A percentile compares a stretch with the other conserved stretches of the same genome.
phyloP scores from a whole-genome alignment of 2,329 filamentous ascomycete genomes.

The Didymella pomorum region DNA sequence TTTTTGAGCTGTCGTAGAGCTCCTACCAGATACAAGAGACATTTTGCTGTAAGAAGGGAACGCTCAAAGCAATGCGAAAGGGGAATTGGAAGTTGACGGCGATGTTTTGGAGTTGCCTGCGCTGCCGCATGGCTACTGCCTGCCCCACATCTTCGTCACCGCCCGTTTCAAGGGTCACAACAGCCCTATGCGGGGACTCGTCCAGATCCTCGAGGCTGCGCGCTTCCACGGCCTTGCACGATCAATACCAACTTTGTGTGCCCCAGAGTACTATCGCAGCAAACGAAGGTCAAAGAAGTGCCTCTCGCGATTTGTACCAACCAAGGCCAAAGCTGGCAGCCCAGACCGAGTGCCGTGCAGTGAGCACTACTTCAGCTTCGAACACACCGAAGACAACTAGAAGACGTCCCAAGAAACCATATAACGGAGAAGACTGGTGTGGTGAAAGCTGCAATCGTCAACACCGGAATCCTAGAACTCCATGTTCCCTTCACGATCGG shows the following conservation, averaged over 20 bases:
- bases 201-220: background rate
- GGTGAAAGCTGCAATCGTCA: background rate
- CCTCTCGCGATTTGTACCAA: too few species aligned
- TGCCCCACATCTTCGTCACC: constrained; percentile 19
- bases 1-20: background rate
- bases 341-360: too few species aligned
- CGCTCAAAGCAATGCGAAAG: constrained; percentile 11
- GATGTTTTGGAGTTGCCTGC: constrained; percentile 15
- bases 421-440: background rate
- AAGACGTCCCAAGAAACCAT: background rate
- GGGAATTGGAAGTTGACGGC: background rate
- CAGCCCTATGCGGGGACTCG: constrained; percentile 8
- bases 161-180: constrained; percentile 12
- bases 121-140: constrained; percentile 14
- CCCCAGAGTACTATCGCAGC: too few species aligned
- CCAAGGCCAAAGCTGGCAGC: too few species aligned
- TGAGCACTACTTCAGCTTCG: too few species aligned
- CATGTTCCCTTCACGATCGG: constrained; percentile 4
- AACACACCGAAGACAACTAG: background rate
- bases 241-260: background rate
- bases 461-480: background rate
- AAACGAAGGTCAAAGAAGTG: too few species aligned
- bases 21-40: constrained; percentile 33
- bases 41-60: constrained; percentile 11
- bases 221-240: background rate